Base-by-base conservation (phyloP, 2,329 filamentous ascomycete genomes). In the Sporothrix globosa region DNA sequence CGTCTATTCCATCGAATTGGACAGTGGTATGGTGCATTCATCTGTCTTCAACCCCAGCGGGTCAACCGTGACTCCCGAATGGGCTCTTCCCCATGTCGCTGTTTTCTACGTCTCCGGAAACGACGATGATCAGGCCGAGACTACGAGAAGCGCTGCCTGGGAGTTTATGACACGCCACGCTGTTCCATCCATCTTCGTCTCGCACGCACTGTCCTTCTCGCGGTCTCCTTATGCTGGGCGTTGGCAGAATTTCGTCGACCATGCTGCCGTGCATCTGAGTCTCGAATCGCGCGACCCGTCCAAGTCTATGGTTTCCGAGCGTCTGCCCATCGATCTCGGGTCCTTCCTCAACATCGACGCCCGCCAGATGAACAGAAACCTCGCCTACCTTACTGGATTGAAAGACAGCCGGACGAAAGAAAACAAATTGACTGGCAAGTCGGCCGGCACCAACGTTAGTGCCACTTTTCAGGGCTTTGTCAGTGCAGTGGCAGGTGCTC, bases 301-400 rank as follows among this genome's bases (percentile, higher is more conserved):
- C 56, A 76, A 77, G 27, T 78, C 74, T 39, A 77, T 78, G 21
- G 76, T 80, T 27, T 78, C 82, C 68, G 78, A 80, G 69, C 79
- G 82, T 52, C 75, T 85, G 19, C 84, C 84, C 7, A 82, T 86
- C 68, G 83, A 86, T 73, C 76, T 85, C 21, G 75, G 76, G 2
- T 84, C 83, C 13, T 86, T 86, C 73, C 77, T 83, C 70, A 83
- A 83, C 71, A 82, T 86, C 71, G 83, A 86, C 74, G 81, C 82
- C 39, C 79, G 83, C 65, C 84, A 86, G 76, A 83, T 86, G 80
- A 86, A 86, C 75, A 80, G 83, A 71, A 85, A 85, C 73, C 75
- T 86, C 27, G 83, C 84, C n/a, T 83, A 82, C 70, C 76, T 86
- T 52, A 84, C 83, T 9, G 80, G 80, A 3, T 74, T 82, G 41